Percentiles rank a stretch among this genome's conserved stretches.
phyloP scores from a whole-genome alignment of 305 asterid species.

The Fraxinus sp. region DNA sequence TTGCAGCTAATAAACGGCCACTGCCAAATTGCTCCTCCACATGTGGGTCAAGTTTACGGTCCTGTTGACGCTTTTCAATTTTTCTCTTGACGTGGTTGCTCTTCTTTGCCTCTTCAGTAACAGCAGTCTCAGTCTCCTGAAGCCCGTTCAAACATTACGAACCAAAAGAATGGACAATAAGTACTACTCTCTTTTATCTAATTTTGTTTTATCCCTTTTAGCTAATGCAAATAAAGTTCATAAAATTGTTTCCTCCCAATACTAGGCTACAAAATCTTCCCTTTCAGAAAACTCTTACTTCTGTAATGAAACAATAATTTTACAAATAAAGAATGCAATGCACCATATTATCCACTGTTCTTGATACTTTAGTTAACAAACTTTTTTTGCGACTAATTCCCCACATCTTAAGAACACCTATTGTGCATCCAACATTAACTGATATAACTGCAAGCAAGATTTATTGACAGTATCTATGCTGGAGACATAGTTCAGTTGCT shows the following conservation, averaged over 20 bases:
- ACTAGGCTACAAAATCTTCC: background rate
- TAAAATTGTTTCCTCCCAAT: background rate
- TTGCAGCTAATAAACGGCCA: conserved; percentile 43
- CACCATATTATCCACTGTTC: background rate
- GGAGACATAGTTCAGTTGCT: background rate
- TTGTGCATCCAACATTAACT: background rate
- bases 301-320: background rate
- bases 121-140: conserved; percentile 40
- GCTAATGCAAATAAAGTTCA: background rate
- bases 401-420: background rate
- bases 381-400: background rate
- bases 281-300: background rate
- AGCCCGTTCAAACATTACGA: background rate
- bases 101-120: conserved; percentile 41
- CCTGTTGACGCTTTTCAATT: conserved; percentile 42
- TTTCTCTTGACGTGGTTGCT: conserved; percentile 46
- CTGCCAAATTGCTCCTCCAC: conserved; percentile 47
- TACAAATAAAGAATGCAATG: background rate
- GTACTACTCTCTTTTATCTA: background rate
- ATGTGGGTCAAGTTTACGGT: conserved; percentile 40
- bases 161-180: background rate
- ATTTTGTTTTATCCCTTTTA: background rate
- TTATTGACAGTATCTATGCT: background rate
- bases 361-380: background rate
- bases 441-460: background rate